Conservation (phyloP, 1,139 yeast species). For the Suhomyces wounanorum region DNA sequence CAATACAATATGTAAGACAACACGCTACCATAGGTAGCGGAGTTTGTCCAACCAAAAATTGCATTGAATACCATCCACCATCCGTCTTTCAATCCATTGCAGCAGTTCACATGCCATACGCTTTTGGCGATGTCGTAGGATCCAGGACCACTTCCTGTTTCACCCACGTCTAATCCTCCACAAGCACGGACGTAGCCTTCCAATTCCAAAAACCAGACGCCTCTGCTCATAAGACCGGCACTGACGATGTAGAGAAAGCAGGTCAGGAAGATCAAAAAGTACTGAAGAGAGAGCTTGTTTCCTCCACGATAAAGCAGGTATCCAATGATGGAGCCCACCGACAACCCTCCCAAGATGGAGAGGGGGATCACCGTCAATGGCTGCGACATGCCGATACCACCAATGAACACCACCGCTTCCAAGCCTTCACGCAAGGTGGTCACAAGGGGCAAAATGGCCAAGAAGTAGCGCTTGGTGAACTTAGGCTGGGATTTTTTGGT, state of each 20-base stretch:
- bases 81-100: constrained; percentile 48
- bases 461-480: constrained; percentile 37
- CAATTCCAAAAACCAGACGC: constrained; percentile 49
- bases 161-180: constrained; percentile 49
- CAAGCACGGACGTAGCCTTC: constrained; percentile 43
- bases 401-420: constrained; percentile 51
- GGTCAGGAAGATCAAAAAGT: constrained; percentile 42
- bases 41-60: constrained; percentile 51
- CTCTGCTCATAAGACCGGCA: constrained; percentile 49
- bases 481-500: constrained; percentile 1
- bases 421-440: constrained; percentile 51
- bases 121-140: constrained; percentile 44
- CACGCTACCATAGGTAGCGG: constrained; percentile 51
- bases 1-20: constrained; percentile 41
- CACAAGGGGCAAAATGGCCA: constrained; percentile 47
- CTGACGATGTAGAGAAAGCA: constrained; percentile 47
- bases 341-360: constrained; percentile 38
- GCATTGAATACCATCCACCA: constrained; percentile 54
- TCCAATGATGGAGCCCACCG: constrained; percentile 39
- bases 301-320: constrained; percentile 43
- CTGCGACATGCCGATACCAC: constrained; percentile 48
- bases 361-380: constrained; percentile 42
- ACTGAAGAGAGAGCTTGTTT: constrained; percentile 43
- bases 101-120: constrained; percentile 54
- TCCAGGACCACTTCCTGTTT: constrained; percentile 52